Conservation (phyloP, 805 yeast species). For the Candida golubevii region DNA sequence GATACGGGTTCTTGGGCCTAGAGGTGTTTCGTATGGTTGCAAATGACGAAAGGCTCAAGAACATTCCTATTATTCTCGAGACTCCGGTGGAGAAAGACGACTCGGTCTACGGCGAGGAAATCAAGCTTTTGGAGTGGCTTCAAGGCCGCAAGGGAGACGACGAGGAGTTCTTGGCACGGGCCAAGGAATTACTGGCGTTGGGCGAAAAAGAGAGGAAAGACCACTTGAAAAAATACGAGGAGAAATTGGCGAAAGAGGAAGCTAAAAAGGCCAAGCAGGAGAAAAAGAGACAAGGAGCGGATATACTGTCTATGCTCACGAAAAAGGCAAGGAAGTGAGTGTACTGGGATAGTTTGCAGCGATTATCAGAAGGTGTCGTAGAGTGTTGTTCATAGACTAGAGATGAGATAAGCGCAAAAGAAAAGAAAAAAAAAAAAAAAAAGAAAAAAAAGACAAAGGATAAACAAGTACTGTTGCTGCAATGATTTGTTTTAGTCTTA, state of each 20-base stretch:
- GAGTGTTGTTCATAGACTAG: too few species aligned
- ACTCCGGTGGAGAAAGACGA: slow-evolving; percentile 76
- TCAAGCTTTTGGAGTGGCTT: slow-evolving; percentile 79
- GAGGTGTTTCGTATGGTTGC: slow-evolving; percentile 79
- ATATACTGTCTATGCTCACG: slow-evolving; percentile 18
- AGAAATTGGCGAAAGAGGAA: slow-evolving; percentile 38
- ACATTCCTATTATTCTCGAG: slow-evolving; percentile 79
- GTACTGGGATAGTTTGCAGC: background rate
- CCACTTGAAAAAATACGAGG: slow-evolving; percentile 61
- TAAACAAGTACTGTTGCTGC: too few species aligned
- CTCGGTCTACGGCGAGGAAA: slow-evolving; percentile 70
- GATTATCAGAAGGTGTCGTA: too few species aligned
- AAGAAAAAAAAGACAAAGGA: background rate
- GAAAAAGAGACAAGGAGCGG: slow-evolving; percentile 15
- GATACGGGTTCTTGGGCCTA: slow-evolving; percentile 83
- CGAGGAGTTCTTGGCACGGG: slow-evolving; percentile 47
- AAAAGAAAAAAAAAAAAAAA: background rate
- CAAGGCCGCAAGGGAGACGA: slow-evolving; percentile 54
- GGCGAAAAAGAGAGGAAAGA: slow-evolving; percentile 73
- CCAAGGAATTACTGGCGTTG: slow-evolving; percentile 43
- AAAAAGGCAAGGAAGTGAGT: slow-evolving; percentile 14
- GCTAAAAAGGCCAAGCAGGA: slow-evolving; percentile 25
- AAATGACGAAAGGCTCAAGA: slow-evolving; percentile 56
- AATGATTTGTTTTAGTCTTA: background rate
- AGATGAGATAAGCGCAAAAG: background rate